phyloP scores from a whole-genome alignment of 495 filamentous ascomycete species.

The Penicillium lagena region DNA sequence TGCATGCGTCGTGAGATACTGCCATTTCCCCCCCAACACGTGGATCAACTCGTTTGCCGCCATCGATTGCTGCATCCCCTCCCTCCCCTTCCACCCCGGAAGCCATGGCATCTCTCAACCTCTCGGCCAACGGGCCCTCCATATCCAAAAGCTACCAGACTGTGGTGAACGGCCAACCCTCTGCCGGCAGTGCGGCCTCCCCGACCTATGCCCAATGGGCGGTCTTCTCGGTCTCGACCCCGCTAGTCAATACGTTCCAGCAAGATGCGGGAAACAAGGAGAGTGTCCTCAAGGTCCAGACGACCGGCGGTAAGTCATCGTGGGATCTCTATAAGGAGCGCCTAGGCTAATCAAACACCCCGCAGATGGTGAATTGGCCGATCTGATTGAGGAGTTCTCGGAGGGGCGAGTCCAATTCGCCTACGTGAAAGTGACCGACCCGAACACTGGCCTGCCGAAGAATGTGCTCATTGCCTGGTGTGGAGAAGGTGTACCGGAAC shows the following conservation, averaged over 20 bases:
- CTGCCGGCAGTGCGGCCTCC: slow-evolving; percentile 55
- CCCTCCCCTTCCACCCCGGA: neutral
- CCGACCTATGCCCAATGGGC: slow-evolving; percentile 83
- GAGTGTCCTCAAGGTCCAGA: slow-evolving; percentile 90
- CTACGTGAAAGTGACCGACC: slow-evolving; percentile 92
- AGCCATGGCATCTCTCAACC: slow-evolving; percentile 85
- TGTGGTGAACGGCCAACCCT: slow-evolving; percentile 66
- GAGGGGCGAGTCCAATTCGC: slow-evolving; percentile 96
- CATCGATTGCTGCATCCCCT: neutral
- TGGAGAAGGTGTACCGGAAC: slow-evolving; percentile 94
- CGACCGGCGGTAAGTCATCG: slow-evolving; percentile 65
- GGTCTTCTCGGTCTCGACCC: slow-evolving; percentile 83
- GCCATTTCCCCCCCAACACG: neutral
- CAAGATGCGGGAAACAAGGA: slow-evolving; percentile 74
- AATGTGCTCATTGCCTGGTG: slow-evolving; percentile 95
- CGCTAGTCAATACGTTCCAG: slow-evolving; percentile 86
- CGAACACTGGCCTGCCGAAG: slow-evolving; percentile 87
- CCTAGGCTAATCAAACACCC: neutral
- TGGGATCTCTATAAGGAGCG: no score
- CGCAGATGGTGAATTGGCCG: slow-evolving; percentile 84
- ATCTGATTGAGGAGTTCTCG: slow-evolving; percentile 95
- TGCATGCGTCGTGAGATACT: no score
- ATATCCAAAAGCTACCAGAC: slow-evolving; percentile 90
- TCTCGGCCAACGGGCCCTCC: slow-evolving; percentile 82
- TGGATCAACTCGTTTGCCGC: neutral